Evolutionary conservation across 2,329 filamentous ascomycete genomes (phyloP).

Genomic region (Tolypocladium ovalisporum): DNA sequence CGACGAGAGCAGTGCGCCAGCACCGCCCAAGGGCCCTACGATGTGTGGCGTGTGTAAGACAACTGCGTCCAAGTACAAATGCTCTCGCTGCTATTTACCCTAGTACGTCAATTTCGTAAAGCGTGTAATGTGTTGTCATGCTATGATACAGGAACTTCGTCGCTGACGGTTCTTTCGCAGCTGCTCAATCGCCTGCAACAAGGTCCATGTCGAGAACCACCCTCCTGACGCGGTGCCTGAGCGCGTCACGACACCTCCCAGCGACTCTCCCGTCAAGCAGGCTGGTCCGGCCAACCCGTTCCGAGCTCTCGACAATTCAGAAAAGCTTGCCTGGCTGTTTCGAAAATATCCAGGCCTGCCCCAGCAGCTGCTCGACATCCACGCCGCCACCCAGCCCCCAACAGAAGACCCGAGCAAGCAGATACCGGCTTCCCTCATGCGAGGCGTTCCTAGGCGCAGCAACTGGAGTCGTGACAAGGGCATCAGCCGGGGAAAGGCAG

Average conservation of each 20-base stretch:
- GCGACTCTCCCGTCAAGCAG: conserved; percentile 1
- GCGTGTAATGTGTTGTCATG: background rate
- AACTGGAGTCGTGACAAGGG: conserved; percentile 50
- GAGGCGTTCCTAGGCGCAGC: conserved; percentile 22
- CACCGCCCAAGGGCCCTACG: conserved; percentile 4
- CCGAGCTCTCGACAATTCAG: conserved; percentile 36
- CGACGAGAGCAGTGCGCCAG: background rate
- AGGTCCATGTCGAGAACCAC: conserved; percentile 38
- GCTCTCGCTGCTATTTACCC: conserved; percentile 43
- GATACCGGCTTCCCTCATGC: conserved; percentile 21
- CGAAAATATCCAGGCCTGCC: conserved; percentile 39
- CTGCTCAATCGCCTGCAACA: conserved; percentile 49
- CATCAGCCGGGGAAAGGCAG: conserved; percentile 42
- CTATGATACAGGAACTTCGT: background rate
- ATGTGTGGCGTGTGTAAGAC: conserved; percentile 42
- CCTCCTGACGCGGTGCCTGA: conserved; percentile 26
- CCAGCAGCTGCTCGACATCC: conserved; percentile 34
- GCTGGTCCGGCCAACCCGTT: conserved; percentile 32
- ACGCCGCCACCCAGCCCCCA: conserved; percentile 38
- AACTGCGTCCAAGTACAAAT: conserved; percentile 49
- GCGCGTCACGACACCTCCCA: conserved; percentile 8
- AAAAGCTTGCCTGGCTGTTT: conserved; percentile 40
- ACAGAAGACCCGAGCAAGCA: conserved; percentile 13
- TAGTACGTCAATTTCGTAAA: conserved; percentile 36
- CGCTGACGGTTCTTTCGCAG: conserved; percentile 20